Evolutionary conservation across 2,329 filamentous ascomycete species (phyloP).

Genomic region (Trichophyton benhamiae): DNA sequence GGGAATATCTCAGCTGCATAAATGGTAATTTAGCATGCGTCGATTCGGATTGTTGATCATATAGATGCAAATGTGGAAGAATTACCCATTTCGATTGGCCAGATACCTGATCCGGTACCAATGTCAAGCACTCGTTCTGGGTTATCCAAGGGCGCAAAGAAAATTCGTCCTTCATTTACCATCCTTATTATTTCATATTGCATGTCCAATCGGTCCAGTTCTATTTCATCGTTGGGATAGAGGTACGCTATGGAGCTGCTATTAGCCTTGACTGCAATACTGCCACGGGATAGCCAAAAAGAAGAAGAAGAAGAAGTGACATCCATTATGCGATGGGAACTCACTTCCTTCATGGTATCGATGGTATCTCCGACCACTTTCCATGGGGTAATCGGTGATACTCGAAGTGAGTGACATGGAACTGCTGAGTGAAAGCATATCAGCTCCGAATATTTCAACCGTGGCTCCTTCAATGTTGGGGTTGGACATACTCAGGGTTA

Average conservation of each 20-base stretch:
- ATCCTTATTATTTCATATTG: slow-evolving; percentile 44
- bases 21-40: not conserved
- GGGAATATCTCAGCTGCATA: slow-evolving; percentile 6
- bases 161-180: slow-evolving; percentile 34
- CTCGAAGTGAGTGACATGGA: slow-evolving; percentile 9
- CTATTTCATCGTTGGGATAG: slow-evolving; percentile 43
- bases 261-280: not conserved
- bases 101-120: slow-evolving; percentile 46
- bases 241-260: slow-evolving; percentile 20
- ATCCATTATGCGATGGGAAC: not conserved
- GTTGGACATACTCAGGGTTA: slow-evolving; percentile 3
- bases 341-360: slow-evolving; percentile 31
- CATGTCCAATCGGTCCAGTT: slow-evolving; percentile 44
- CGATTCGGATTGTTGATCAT: not conserved
- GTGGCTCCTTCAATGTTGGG: not conserved
- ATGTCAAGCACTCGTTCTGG: slow-evolving; percentile 43
- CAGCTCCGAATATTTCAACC: not conserved
- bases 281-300: not conserved
- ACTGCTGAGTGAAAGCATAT: not conserved
- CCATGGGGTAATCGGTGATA: slow-evolving; percentile 14
- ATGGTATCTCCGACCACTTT: slow-evolving; percentile 34
- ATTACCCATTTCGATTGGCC: slow-evolving; percentile 11
- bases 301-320: not conserved
- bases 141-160: slow-evolving; percentile 34
- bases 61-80: not conserved